These are phyloP conservation scores for Grigorovia humatica DNA, from an alignment of 805 yeast species.

Conservation along the genomic window DNA sequence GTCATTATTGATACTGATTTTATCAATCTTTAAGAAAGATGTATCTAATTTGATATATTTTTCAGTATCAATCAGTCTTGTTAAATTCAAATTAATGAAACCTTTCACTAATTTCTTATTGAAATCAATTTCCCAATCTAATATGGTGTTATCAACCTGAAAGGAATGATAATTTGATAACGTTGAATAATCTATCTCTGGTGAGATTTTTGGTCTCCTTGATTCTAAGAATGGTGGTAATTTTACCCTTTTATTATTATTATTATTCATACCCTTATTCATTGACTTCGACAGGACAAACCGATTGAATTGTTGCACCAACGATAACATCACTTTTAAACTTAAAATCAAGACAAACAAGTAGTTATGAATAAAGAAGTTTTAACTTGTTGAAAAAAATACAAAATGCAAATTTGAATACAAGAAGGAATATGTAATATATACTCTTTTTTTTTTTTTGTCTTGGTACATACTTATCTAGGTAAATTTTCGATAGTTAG, in stretches of 20 bases:
- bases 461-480: background rate
- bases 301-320: background rate
- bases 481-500: background rate
- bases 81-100: slow-evolving; percentile 38
- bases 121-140: slow-evolving; percentile 49
- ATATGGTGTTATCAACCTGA: slow-evolving; percentile 38
- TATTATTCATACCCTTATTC: background rate
- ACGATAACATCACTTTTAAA: background rate
- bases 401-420: no score
- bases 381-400: no score
- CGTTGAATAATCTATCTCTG: slow-evolving; percentile 69
- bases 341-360: no score
- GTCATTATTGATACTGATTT: slow-evolving; percentile 36
- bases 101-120: slow-evolving; percentile 44
- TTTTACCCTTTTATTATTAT: no score
- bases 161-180: slow-evolving; percentile 58
- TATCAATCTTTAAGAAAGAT: slow-evolving; percentile 43
- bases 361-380: no score
- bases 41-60: slow-evolving; percentile 46
- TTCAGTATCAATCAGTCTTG: slow-evolving; percentile 21
- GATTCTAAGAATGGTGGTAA: slow-evolving; percentile 23
- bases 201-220: slow-evolving; percentile 25
- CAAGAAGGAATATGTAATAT: no score
- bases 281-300: background rate
- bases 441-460: background rate